phyloP scores from a whole-genome alignment of 345 rosid species.

The Raphanus sativus region DNA sequence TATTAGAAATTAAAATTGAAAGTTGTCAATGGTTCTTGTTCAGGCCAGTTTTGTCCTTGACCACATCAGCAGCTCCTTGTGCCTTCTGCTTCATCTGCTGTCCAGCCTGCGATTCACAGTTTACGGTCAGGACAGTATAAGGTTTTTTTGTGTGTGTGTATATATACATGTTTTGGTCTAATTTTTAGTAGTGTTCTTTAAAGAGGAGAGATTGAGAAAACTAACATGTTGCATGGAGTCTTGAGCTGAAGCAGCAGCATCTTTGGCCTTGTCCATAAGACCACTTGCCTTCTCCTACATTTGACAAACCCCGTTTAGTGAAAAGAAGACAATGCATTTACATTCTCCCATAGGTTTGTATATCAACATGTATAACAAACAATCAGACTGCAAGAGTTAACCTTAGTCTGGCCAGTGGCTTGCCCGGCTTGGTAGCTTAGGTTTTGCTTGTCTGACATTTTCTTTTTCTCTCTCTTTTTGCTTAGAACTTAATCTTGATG shows the following conservation, averaged over 20 bases:
- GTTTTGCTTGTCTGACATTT: slow-evolving; percentile 42
- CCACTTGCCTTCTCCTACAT: slow-evolving; percentile 61
- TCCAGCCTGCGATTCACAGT: slow-evolving; percentile 46
- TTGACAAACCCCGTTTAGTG: neutral
- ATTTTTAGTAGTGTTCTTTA: neutral
- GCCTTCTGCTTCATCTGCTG: slow-evolving; percentile 59
- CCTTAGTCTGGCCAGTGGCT: slow-evolving; percentile 63
- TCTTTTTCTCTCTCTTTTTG: neutral
- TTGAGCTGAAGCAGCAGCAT: slow-evolving; percentile 63
- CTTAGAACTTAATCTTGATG: neutral
- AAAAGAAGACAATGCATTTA: neutral
- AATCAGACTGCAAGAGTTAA: neutral
- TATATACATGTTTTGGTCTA: neutral
- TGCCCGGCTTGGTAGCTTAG: slow-evolving; percentile 54
- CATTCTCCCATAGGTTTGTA: too few relatives aligned
- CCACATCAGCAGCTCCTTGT: slow-evolving; percentile 68
- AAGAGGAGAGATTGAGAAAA: neutral
- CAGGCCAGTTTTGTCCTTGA: slow-evolving; percentile 60
- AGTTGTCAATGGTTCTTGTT: slow-evolving; percentile 36
- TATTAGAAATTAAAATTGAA: neutral
- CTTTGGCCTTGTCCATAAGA: slow-evolving; percentile 54
- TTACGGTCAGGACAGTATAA: neutral
- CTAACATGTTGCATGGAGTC: slow-evolving; percentile 60
- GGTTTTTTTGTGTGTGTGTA: neutral
- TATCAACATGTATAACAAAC: too few relatives aligned